phyloP scores from a whole-genome alignment of 176 grass and related monocot genomes.

The Bonia amplexicaulis region DNA sequence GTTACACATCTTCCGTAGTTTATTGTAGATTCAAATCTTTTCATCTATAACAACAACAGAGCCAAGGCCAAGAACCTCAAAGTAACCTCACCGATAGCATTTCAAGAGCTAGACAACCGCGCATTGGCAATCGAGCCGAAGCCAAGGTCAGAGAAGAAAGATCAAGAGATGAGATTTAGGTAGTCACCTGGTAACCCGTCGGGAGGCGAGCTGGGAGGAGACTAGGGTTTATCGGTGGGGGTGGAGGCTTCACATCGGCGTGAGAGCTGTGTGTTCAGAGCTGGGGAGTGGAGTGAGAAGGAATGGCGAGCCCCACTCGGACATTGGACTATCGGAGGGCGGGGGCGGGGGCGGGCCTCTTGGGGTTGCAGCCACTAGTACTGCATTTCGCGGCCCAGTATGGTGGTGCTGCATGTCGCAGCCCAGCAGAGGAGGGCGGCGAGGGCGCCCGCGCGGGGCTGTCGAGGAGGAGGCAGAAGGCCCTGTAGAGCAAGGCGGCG shows the following conservation, averaged over 20 bases:
- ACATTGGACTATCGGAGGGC: not conserved
- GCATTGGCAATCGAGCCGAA: not conserved
- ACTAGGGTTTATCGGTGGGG: conserved; percentile 13
- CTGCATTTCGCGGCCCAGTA: not conserved
- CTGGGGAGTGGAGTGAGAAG: not conserved
- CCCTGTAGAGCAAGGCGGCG: no score
- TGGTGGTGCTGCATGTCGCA: not conserved
- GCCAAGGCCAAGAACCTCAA: not conserved
- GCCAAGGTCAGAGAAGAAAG: not conserved
- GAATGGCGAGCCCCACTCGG: no score
- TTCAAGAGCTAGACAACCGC: not conserved
- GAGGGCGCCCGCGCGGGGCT: no score
- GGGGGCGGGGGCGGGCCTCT: no score
- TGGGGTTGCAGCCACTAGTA: no score
- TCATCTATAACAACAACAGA: not conserved
- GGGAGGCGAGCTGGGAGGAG: not conserved
- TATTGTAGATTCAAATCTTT: not conserved
- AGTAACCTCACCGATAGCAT: not conserved
- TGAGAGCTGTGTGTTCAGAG: not conserved
- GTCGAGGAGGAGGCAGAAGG: no score
- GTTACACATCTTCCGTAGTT: no score
- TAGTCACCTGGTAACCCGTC: not conserved
- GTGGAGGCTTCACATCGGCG: not conserved
- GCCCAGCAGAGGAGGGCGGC: no score
- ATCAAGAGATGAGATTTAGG: not conserved